Evolutionary conservation across 208 protist species (phyloP).

Genomic region (Trypanosoma rangeli): DNA sequence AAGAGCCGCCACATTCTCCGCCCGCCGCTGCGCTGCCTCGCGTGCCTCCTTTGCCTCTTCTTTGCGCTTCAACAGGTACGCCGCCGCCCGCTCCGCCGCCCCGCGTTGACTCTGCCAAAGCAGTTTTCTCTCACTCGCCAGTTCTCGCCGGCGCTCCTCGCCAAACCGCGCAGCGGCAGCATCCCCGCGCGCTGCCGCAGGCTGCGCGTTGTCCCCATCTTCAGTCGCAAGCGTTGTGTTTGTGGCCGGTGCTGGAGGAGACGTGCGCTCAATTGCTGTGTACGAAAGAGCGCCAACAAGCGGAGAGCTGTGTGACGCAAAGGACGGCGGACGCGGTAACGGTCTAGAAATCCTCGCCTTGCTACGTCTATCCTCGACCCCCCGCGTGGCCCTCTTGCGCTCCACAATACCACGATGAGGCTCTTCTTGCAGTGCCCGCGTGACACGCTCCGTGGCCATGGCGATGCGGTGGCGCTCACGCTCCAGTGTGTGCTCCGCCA

Average conservation of each 20-base stretch:
- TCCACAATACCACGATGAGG: conserved; percentile 14
- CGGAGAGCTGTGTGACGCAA: not conserved
- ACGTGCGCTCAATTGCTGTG: conserved; percentile 3
- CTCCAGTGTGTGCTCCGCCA: conserved; percentile 49
- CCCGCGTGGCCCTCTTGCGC: conserved; percentile 33
- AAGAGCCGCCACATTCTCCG: conserved; percentile 16
- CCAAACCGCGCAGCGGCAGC: conserved; percentile 12
- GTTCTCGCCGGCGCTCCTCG: conserved; percentile 10
- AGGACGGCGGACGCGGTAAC: not conserved
- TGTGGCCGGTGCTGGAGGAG: not conserved
- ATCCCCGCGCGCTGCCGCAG: conserved; percentile 13
- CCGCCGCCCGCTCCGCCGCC: conserved; percentile 37
- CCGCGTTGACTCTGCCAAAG: conserved; percentile 19
- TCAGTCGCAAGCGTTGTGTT: not conserved
- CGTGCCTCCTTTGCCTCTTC: conserved; percentile 16
- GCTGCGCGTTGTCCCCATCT: not conserved
- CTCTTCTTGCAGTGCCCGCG: conserved; percentile 23
- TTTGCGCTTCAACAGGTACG: conserved; percentile 21
- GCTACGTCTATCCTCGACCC: conserved; percentile 16
- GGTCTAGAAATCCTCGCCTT: conserved; percentile 5
- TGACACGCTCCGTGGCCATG: conserved; percentile 29
- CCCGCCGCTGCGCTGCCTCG: conserved; percentile 16
- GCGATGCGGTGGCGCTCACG: conserved; percentile 50
- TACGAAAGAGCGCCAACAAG: conserved; percentile 11
- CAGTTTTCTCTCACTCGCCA: not conserved